Evolutionary conservation across 1,284 basidiomycete genomes (phyloP).

Genomic region (Coniophora puteana): DNA sequence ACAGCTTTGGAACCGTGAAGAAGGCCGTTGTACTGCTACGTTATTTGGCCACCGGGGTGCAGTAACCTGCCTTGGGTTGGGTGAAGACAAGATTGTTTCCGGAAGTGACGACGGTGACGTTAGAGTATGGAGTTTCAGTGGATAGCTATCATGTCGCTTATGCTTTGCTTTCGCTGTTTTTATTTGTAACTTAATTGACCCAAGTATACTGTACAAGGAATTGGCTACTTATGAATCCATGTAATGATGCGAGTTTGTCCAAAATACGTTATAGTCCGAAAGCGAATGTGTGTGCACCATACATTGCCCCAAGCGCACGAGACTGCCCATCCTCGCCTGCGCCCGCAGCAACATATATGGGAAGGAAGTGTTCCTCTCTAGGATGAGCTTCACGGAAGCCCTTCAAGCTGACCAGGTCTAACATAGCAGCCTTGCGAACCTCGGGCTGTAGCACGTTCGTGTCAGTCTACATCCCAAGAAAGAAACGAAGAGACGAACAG

Average conservation of each 20-base stretch:
- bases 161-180: slow-evolving; percentile 2
- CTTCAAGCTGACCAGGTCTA: slow-evolving; percentile 48
- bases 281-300: slow-evolving; percentile 57
- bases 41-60: slow-evolving; percentile 94
- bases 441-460: too few relatives aligned
- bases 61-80: slow-evolving; percentile 87
- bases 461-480: slow-evolving; percentile 6
- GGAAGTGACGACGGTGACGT: slow-evolving; percentile 89
- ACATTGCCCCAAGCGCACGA: slow-evolving; percentile 47
- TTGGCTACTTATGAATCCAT: background rate
- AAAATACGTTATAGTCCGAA: slow-evolving; percentile 46
- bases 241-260: too few relatives aligned
- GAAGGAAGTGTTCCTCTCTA: slow-evolving; percentile 70
- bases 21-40: slow-evolving; percentile 85
- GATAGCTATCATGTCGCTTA: slow-evolving; percentile 27
- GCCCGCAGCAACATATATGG: slow-evolving; percentile 68
- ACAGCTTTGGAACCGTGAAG: slow-evolving; percentile 91
- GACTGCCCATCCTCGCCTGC: slow-evolving; percentile 58
- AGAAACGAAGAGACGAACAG: slow-evolving; percentile 36
- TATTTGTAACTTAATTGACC: background rate
- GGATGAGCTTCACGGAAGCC: slow-evolving; percentile 67
- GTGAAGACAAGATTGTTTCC: slow-evolving; percentile 94
- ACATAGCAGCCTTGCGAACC: slow-evolving; percentile 40
- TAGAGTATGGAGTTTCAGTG: slow-evolving; percentile 78
- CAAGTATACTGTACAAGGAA: background rate